These are phyloP conservation scores for Takashimella tepidaria DNA, from an alignment of 1,284 basidiomycete genomes.

Conservation along the genomic window DNA sequence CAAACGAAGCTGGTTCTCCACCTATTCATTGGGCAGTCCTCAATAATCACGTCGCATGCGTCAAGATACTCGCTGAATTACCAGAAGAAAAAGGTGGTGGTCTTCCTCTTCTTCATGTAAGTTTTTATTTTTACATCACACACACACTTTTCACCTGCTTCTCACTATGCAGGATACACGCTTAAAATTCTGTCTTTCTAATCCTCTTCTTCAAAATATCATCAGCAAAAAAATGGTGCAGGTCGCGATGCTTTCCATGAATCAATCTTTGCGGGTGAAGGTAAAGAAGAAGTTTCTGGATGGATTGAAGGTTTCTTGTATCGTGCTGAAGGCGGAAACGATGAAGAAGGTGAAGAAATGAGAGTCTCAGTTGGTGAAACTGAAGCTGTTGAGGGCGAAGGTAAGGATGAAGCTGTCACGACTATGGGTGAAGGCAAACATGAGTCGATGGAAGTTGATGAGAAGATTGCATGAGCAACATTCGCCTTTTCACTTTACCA, in stretches of 20 bases:
- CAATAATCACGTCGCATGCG: slow-evolving; percentile 66
- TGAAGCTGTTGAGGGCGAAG: slow-evolving; percentile 4
- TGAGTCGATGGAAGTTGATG: slow-evolving; percentile 14
- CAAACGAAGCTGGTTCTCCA: slow-evolving; percentile 68
- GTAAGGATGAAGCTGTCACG: slow-evolving; percentile 7
- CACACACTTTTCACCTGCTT: neutral
- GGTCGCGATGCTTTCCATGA: slow-evolving; percentile 45
- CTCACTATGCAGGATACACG: too few species aligned
- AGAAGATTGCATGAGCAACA: slow-evolving; percentile 7
- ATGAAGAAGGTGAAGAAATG: slow-evolving; percentile 18
- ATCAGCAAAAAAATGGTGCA: slow-evolving; percentile 39
- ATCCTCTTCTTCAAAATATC: slow-evolving; percentile 1
- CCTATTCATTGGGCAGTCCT: slow-evolving; percentile 83
- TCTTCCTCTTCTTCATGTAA: slow-evolving; percentile 39
- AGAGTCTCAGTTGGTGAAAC: neutral
- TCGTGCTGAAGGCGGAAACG: slow-evolving; percentile 32
- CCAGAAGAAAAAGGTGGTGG: slow-evolving; percentile 45
- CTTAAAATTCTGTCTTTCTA: too few species aligned
- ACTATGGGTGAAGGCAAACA: slow-evolving; percentile 6
- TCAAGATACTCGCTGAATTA: slow-evolving; percentile 59
- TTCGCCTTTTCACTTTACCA: too few species aligned
- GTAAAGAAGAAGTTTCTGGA: slow-evolving; percentile 47
- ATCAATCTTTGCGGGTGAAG: slow-evolving; percentile 45
- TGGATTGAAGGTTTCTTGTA: slow-evolving; percentile 48
- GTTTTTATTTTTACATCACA: slow-evolving; percentile 7